Base-by-base conservation (phyloP, 2,329 filamentous ascomycete species). In the Fusarium anguioides region DNA sequence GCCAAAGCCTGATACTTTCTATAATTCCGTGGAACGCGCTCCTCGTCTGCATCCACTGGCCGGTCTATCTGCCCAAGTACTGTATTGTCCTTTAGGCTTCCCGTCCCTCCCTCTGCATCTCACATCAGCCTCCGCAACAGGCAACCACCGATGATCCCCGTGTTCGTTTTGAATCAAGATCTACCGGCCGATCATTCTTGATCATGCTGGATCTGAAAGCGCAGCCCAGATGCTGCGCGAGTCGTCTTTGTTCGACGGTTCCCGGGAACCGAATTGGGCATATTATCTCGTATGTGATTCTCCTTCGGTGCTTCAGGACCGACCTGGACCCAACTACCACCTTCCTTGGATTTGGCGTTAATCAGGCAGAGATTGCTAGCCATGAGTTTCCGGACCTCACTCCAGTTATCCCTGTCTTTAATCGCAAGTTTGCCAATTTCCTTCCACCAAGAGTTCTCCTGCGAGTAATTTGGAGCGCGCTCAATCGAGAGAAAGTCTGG, bases 401-500 rank as follows among this genome's bases (percentile, higher is more conserved):
- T 12, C 72, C 72, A 75, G 12, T 47, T 33, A 8, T 45, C 18
- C 8, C 45, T 31, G 20, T 72, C 61, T 3, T 54, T 29, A 8
- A 9, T 26, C 11, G 55, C 61, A n/a, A 27, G 20, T 8, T 49
- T 33, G 8, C 41, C 50, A 21, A 72, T 45, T 5, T 42, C 20
- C 17, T 39, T 39, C 67, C 66, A 69, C 66, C 68, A 72, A n/a
- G 9, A 12, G 9, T 53, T 33, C 17, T 50, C 23, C 4, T 27
- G 35, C 18, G 26, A 48, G 29, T 49, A 54, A 46, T 31, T 37
- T 41, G 61, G 53, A 23, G 50, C 48, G 17, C 44, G 26, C 29
- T 62, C 58, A 14, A 63, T 45, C 61, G 65, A 70, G 15, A 72
- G 57, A 29, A 72, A 72, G 31, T 69, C 70, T 8, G 60, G 42